Conservation (phyloP, 257 asterid species). For the Forsythia suspensa region DNA sequence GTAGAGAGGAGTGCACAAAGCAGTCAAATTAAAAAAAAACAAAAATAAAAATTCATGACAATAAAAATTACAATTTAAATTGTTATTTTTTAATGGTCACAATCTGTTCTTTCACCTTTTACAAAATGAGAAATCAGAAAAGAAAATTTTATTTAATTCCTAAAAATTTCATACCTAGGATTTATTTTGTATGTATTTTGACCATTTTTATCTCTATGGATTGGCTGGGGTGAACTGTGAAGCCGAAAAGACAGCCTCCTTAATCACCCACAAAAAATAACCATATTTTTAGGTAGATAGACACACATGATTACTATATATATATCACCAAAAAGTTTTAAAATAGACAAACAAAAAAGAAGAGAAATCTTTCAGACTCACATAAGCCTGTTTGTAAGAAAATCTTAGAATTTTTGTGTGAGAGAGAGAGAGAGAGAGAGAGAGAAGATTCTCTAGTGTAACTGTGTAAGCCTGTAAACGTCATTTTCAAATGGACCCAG, state of each 20-base stretch:
- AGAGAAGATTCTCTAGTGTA: slow-evolving; percentile 26
- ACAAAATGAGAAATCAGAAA: too few relatives aligned
- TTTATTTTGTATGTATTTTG: background rate
- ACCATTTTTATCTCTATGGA: slow-evolving; percentile 9
- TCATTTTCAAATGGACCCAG: slow-evolving; percentile 27
- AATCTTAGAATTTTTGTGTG: slow-evolving; percentile 3
- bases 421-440: background rate
- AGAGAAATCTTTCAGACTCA: slow-evolving; percentile 32
- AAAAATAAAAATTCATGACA: too few relatives aligned
- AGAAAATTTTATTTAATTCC: background rate
- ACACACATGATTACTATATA: slow-evolving; percentile 13
- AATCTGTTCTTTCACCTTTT: too few relatives aligned
- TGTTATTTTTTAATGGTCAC: too few relatives aligned
- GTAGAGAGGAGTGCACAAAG: too few relatives aligned
- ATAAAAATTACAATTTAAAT: too few relatives aligned
- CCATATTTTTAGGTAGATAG: slow-evolving; percentile 17
- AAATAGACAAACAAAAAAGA: background rate
- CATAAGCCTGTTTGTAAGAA: slow-evolving; percentile 4
- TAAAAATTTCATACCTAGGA: background rate
- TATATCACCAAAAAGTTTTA: slow-evolving; percentile 2
- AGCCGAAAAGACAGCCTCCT: slow-evolving; percentile 30
- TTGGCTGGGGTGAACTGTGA: slow-evolving; percentile 20
- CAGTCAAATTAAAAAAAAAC: too few relatives aligned
- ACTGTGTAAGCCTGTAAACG: slow-evolving; percentile 14
- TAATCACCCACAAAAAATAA: slow-evolving; percentile 3